These are phyloP conservation scores for Microbotryomycetes sp. DNA, from an alignment of 1,284 basidiomycete species.

Conservation along the genomic window DNA sequence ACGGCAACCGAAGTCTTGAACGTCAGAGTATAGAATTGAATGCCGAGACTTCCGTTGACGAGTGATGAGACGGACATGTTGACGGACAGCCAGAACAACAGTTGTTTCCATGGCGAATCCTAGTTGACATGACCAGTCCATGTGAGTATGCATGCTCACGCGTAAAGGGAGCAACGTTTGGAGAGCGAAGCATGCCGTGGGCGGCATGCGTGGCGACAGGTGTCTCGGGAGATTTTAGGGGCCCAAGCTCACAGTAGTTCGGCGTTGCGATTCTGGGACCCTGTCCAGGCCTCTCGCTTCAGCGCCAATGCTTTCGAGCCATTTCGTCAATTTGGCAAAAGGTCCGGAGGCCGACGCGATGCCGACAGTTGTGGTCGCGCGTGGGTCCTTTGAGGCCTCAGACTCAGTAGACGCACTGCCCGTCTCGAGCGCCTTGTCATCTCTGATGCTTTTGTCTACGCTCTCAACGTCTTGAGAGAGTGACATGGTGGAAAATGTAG, in stretches of 20 bases:
- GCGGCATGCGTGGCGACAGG: neutral
- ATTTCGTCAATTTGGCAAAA: constrained; percentile 6
- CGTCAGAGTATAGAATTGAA: constrained; percentile 46
- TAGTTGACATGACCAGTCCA: neutral
- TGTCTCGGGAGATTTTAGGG: neutral
- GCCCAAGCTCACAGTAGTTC: constrained; percentile 5
- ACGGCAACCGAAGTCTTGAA: constrained; percentile 44
- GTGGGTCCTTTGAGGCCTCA: too few species aligned
- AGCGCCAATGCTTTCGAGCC: constrained; percentile 7
- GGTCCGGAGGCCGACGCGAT: constrained; percentile 9
- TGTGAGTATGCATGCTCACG: too few species aligned
- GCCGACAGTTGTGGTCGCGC: too few species aligned
- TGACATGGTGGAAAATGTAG: neutral
- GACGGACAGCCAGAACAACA: constrained; percentile 25
- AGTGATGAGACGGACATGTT: constrained; percentile 21
- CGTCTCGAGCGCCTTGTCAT: neutral
- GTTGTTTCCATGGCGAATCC: neutral
- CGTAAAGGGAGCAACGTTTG: too few species aligned
- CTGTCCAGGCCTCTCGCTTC: constrained; percentile 17
- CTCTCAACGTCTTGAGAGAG: neutral
- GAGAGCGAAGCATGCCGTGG: neutral
- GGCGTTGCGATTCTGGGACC: constrained; percentile 16
- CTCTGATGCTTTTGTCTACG: neutral
- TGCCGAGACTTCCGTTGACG: constrained; percentile 9
- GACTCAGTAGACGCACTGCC: too few species aligned